phyloP scores from a whole-genome alignment of 331 rosid species.

The Acacia concinna region DNA sequence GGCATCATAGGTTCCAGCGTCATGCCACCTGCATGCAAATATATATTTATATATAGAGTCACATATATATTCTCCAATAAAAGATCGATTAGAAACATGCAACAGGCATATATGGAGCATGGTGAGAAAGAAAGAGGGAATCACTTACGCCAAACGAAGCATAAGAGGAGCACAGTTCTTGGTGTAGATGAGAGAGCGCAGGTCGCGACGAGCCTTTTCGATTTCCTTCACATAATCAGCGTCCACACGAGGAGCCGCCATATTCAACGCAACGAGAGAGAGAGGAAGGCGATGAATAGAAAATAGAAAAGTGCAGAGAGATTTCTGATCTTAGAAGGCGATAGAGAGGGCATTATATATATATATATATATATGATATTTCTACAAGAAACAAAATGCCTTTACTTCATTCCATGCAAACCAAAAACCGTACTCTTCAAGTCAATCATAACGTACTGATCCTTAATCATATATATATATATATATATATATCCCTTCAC shows the following conservation, averaged over 20 bases:
- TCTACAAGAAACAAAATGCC: neutral
- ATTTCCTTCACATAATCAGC: slow-evolving; percentile 60
- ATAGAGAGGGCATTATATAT: neutral
- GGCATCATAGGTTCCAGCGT: slow-evolving; percentile 82
- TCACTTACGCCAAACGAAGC: slow-evolving; percentile 82
- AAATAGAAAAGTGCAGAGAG: neutral
- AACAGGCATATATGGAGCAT: neutral
- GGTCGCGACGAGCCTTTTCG: slow-evolving; percentile 76
- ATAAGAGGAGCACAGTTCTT: slow-evolving; percentile 81
- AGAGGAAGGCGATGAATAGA: too few species aligned
- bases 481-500: neutral
- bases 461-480: too few species aligned
- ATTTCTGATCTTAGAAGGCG: neutral
- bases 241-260: slow-evolving; percentile 54
- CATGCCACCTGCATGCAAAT: slow-evolving; percentile 74
- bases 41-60: neutral
- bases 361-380: too few species aligned
- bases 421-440: neutral
- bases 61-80: neutral
- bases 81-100: neutral
- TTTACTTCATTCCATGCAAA: slow-evolving; percentile 1
- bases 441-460: neutral
- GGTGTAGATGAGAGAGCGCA: slow-evolving; percentile 69
- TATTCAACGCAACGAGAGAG: slow-evolving; percentile 28
- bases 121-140: neutral